Evolutionary conservation across 2,329 filamentous ascomycete species (phyloP).

Genomic region (Phialophora macrospora): DNA sequence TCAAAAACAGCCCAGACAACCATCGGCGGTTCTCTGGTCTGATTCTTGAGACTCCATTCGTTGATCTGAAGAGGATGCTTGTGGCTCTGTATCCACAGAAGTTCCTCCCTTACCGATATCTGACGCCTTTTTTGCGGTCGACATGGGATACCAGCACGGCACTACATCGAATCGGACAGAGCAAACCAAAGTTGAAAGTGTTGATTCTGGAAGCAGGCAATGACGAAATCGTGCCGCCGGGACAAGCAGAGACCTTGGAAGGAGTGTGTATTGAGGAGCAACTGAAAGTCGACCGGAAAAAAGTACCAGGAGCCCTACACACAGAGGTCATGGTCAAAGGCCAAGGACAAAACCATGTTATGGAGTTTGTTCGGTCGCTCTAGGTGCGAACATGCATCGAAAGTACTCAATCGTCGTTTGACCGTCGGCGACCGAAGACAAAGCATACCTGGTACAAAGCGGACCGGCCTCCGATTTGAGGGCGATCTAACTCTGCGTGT

Average conservation of each 20-base stretch:
- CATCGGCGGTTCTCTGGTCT: slow-evolving; percentile 52
- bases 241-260: slow-evolving; percentile 46
- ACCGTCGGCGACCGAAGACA: not conserved
- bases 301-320: slow-evolving; percentile 56
- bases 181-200: slow-evolving; percentile 39
- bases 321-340: slow-evolving; percentile 53
- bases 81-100: slow-evolving; percentile 74
- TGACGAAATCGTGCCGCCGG: slow-evolving; percentile 52
- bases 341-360: slow-evolving; percentile 46
- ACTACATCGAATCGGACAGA: slow-evolving; percentile 47
- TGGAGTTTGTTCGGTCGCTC: slow-evolving; percentile 28
- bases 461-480: not conserved
- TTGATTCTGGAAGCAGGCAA: slow-evolving; percentile 50
- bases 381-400: not conserved
- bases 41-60: slow-evolving; percentile 77
- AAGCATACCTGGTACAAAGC: slow-evolving; percentile 21
- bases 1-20: slow-evolving; percentile 24
- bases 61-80: slow-evolving; percentile 72
- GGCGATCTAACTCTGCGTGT: not conserved
- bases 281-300: slow-evolving; percentile 46
- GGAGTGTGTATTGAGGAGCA: slow-evolving; percentile 42
- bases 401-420: not conserved
- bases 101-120: slow-evolving; percentile 77
- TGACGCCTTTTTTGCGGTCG: slow-evolving; percentile 74
- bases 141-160: slow-evolving; percentile 56